These are phyloP conservation scores for Blastobotrys proliferans DNA, from an alignment of 1,139 yeast genomes.

Conservation along the genomic window DNA sequence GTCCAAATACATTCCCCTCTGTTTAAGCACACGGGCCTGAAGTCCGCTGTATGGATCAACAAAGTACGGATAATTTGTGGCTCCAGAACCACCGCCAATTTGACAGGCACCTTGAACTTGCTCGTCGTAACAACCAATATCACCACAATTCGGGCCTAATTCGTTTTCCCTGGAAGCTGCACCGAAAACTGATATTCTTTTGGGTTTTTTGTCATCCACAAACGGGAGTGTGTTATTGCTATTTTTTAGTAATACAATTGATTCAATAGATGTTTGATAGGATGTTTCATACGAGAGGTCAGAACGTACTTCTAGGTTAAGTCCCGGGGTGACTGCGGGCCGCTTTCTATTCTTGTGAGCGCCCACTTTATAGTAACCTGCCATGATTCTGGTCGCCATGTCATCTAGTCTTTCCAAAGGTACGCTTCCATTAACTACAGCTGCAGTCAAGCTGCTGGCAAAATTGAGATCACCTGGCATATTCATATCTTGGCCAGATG, in stretches of 20 bases:
- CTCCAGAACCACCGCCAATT: conserved; percentile 17
- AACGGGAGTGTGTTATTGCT: conserved; percentile 50
- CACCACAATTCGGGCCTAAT: conserved; percentile 6
- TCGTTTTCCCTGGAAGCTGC: conserved; percentile 9
- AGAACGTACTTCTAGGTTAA: too few relatives aligned
- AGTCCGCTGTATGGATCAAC: conserved; percentile 19
- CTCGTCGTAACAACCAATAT: conserved; percentile 1
- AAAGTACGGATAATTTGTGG: conserved; percentile 10
- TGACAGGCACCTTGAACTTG: conserved; percentile 15
- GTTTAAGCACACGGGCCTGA: conserved; percentile 21
- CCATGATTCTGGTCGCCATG: conserved; percentile 58
- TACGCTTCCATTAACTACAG: conserved; percentile 53
- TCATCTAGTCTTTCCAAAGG: conserved; percentile 55
- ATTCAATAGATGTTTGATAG: conserved; percentile 53
- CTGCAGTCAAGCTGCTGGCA: conserved; percentile 55
- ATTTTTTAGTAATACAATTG: conserved; percentile 53
- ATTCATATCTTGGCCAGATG: conserved; percentile 61
- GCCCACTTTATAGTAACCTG: conserved; percentile 46
- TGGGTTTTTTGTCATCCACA: conserved; percentile 1
- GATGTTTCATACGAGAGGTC: too few relatives aligned
- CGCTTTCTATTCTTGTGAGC: too few relatives aligned
- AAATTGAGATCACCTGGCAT: conserved; percentile 61
- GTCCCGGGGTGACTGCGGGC: too few relatives aligned
- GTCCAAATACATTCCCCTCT: too few relatives aligned
- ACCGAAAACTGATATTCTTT: conserved; percentile 6